A percentile compares a stretch with the other conserved stretches of the same genome.
These are phyloP conservation scores for Lycium ferocissimum DNA, from an alignment of 257 asterid species.

Conservation along the genomic window DNA sequence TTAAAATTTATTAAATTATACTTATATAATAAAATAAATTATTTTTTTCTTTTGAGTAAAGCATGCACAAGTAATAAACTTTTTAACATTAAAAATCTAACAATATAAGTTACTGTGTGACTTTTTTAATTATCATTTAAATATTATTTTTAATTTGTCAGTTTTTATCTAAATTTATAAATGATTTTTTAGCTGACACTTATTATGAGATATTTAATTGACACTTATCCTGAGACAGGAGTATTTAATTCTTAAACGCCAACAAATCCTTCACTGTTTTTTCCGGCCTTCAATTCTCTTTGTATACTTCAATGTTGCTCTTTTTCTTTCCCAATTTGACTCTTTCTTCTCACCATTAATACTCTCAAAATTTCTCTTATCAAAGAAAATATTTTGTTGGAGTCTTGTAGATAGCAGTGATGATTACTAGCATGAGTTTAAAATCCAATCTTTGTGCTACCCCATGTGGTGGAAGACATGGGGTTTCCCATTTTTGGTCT, in stretches of 20 bases:
- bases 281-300: not conserved
- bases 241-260: not conserved
- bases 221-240: too few species aligned
- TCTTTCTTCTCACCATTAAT: not conserved
- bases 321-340: not conserved
- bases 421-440: conserved; percentile 40
- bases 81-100: too few species aligned
- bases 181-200: too few species aligned
- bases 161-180: too few species aligned
- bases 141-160: too few species aligned
- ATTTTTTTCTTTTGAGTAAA: too few species aligned
- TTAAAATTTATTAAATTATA: too few species aligned
- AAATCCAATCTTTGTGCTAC: conserved; percentile 39
- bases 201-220: too few species aligned
- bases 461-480: conserved; percentile 33
- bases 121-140: too few species aligned
- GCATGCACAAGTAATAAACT: too few species aligned
- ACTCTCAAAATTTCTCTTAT: not conserved
- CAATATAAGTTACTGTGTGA: too few species aligned
- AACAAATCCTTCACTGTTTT: not conserved
- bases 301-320: not conserved
- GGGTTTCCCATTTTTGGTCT: conserved; percentile 22
- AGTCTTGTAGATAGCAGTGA: not conserved
- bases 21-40: too few species aligned
- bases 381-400: not conserved